Evolutionary conservation across 2,329 filamentous ascomycete genomes (phyloP).

Genomic region (Colletotrichum sp.): DNA sequence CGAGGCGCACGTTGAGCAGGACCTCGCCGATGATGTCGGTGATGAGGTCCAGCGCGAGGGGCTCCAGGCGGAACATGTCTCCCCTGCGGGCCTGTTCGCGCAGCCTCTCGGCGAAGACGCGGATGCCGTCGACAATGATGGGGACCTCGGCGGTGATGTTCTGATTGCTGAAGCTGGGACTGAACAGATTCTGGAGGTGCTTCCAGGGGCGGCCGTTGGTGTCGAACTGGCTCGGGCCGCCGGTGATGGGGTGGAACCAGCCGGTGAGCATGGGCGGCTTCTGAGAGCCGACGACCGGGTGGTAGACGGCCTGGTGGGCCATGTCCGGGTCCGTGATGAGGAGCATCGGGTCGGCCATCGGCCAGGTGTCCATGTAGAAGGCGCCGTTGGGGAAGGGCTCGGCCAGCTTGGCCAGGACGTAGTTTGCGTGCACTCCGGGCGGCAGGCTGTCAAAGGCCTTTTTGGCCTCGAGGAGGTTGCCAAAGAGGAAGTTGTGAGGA

Average conservation of each 20-base stretch:
- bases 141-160: conserved; percentile 35
- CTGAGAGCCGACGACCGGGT: conserved; percentile 27
- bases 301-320: conserved; percentile 31
- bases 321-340: conserved; percentile 32
- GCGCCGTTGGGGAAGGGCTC: conserved; percentile 28
- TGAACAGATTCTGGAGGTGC: conserved; percentile 30
- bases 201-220: conserved; percentile 35
- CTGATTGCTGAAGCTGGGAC: conserved; percentile 34
- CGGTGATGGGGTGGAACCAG: conserved; percentile 36
- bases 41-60: conserved; percentile 32
- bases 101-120: conserved; percentile 30
- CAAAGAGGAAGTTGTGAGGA: conserved; percentile 30
- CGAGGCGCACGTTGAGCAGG: conserved; percentile 34
- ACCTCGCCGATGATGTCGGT: conserved; percentile 36
- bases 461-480: conserved; percentile 35
- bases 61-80: conserved; percentile 27
- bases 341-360: conserved; percentile 30
- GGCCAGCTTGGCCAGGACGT: background rate
- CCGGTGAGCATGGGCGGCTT: conserved; percentile 30
- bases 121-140: conserved; percentile 30
- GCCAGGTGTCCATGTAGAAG: conserved; percentile 34
- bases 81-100: conserved; percentile 23
- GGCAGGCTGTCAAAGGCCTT: conserved; percentile 23
- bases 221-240: conserved; percentile 34
- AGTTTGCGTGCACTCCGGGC: conserved; percentile 8